These are phyloP conservation scores for Russula griseocarnosa DNA, from an alignment of 768 basidiomycete genomes.

Conservation along the genomic window DNA sequence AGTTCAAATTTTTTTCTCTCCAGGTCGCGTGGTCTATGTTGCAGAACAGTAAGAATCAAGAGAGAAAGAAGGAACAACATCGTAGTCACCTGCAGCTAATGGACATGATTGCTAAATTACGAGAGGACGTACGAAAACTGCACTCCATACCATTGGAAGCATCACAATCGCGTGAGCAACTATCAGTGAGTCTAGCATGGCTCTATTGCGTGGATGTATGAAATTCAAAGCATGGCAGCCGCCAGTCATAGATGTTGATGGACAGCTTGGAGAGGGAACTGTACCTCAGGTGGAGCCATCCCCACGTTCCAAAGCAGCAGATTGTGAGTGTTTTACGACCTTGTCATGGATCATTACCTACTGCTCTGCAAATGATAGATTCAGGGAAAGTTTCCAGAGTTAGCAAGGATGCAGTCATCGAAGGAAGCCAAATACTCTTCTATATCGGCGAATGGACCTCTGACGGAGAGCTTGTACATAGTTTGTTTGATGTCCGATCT, in stretches of 20 bases:
- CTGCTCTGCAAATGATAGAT: not conserved
- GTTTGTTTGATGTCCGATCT: not conserved
- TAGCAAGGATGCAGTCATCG: conserved; percentile 34
- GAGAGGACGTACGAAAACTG: conserved; percentile 3
- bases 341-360: not conserved
- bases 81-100: not conserved
- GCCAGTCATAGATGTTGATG: not conserved
- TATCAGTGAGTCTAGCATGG: too few species aligned
- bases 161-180: not conserved
- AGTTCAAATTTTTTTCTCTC: not conserved
- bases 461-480: conserved; percentile 37
- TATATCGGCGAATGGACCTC: conserved; percentile 44
- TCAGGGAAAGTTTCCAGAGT: conserved; percentile 36
- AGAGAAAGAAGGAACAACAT: not conserved
- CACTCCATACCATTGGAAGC: not conserved
- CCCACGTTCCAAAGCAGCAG: not conserved
- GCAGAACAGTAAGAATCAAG: not conserved
- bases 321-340: conserved; percentile 6
- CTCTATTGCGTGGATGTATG: too few species aligned
- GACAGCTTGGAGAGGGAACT: not conserved
- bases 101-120: not conserved
- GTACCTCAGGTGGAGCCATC: not conserved
- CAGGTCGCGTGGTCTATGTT: conserved; percentile 4
- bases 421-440: conserved; percentile 42
- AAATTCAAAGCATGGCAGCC: not conserved